phyloP scores from a whole-genome alignment of 768 basidiomycete genomes.

The Hygrocybe punicea region DNA sequence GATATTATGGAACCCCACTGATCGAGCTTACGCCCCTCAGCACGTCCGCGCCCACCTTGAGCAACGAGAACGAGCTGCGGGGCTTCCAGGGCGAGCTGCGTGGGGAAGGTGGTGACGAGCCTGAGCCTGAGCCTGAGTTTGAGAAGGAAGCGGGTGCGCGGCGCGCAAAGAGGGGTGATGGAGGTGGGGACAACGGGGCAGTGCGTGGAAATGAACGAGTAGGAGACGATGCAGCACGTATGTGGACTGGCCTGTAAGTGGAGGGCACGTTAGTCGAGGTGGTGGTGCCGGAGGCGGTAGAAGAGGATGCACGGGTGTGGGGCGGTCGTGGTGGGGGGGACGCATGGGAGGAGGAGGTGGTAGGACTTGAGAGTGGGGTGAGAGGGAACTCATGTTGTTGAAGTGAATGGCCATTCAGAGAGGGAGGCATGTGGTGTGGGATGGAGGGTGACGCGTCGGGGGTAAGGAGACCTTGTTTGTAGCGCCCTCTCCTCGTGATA shows the following conservation, averaged over 20 bases:
- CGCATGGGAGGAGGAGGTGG: background rate
- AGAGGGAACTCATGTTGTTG: no score
- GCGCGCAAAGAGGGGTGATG: constrained; percentile 1
- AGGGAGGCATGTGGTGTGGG: background rate
- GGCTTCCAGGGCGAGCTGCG: constrained; percentile 6
- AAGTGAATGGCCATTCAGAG: background rate
- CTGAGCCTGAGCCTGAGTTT: background rate
- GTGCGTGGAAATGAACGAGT: background rate
- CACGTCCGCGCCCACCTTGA: constrained; percentile 36
- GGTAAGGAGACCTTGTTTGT: constrained; percentile 14
- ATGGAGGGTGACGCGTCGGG: constrained; percentile 5
- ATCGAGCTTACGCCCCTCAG: constrained; percentile 40
- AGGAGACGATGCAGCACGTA: background rate
- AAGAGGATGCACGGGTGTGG: background rate
- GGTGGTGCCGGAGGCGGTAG: background rate
- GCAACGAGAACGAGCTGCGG: constrained; percentile 31
- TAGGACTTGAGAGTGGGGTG: background rate
- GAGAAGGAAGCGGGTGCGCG: constrained; percentile 1
- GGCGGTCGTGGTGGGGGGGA: background rate
- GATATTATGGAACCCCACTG: background rate
- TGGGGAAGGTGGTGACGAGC: background rate
- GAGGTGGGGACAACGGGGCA: background rate
- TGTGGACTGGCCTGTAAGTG: background rate
- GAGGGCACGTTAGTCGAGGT: background rate
- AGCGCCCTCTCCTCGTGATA: constrained; percentile 7